Evolutionary conservation across 2,329 filamentous ascomycete genomes (phyloP).

Genomic region (Lachnellula hyalina): DNA sequence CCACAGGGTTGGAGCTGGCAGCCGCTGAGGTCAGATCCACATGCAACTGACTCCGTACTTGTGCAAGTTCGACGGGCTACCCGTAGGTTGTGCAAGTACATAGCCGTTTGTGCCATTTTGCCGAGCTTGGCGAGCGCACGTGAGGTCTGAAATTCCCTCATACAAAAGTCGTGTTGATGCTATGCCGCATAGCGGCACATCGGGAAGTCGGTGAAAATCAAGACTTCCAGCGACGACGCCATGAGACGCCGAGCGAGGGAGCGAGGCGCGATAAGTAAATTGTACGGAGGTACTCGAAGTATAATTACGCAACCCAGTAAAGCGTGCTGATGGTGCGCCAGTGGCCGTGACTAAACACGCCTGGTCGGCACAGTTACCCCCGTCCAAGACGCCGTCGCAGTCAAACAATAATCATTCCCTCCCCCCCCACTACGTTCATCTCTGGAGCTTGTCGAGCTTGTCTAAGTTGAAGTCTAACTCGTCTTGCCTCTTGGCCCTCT

Average conservation of each 20-base stretch:
- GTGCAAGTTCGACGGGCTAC: background rate
- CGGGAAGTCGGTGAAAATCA: background rate
- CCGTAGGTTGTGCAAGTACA: no score
- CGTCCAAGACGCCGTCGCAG: background rate
- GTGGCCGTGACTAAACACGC: background rate
- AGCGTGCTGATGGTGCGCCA: background rate
- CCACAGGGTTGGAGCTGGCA: background rate
- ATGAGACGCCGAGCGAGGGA: background rate
- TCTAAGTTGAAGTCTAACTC: no score
- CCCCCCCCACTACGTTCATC: background rate
- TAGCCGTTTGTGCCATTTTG: background rate
- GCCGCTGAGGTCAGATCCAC: conserved; percentile 1
- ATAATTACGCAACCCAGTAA: background rate
- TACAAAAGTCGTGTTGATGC: background rate
- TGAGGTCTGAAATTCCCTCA: background rate
- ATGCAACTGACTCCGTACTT: background rate
- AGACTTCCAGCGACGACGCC: background rate
- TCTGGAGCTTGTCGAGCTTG: no score
- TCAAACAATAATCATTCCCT: background rate
- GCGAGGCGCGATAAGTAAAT: conserved; percentile 1
- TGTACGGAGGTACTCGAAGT: no score
- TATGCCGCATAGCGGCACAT: background rate
- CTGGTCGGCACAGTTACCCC: background rate
- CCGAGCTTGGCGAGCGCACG: background rate
- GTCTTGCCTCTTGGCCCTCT: background rate